Evolutionary conservation across 1,139 yeast species (phyloP).

Genomic region (Diutina sp.): DNA sequence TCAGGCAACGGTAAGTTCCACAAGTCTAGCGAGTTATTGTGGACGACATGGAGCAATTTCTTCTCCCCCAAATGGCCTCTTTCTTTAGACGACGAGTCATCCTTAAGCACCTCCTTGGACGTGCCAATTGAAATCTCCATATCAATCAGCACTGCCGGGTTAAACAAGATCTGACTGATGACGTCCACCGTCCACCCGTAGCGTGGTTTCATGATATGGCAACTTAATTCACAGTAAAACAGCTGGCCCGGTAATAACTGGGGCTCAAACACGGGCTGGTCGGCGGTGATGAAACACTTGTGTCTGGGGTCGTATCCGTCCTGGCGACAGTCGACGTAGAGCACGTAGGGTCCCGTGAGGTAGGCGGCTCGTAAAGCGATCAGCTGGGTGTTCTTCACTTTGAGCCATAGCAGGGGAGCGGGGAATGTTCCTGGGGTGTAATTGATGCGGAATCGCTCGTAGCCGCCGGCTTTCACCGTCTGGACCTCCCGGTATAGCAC

Average conservation of each 20-base stretch:
- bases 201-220: conserved; percentile 2
- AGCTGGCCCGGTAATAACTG: conserved; percentile 16
- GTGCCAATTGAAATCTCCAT: conserved; percentile 59
- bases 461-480: conserved; percentile 1
- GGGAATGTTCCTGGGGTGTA: neutral
- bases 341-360: conserved; percentile 79
- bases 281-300: conserved; percentile 48
- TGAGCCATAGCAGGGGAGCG: conserved; percentile 32
- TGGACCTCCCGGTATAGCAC: neutral
- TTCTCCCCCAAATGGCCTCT: neutral
- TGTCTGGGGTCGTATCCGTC: conserved; percentile 46
- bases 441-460: neutral
- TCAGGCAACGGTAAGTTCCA: conserved; percentile 53
- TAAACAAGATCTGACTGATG: conserved; percentile 74
- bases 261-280: conserved; percentile 58
- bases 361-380: conserved; percentile 78
- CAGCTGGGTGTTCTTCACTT: conserved; percentile 62
- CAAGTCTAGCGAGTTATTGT: conserved; percentile 52
- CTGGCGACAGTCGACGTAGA: conserved; percentile 72
- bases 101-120: conserved; percentile 29
- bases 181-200: conserved; percentile 79
- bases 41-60: conserved; percentile 23
- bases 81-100: conserved; percentile 15
- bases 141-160: conserved; percentile 51
- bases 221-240: neutral